A percentile compares a stretch with the other conserved stretches of the same genome.
These are phyloP conservation scores for Oryza glaberrima DNA, from an alignment of 176 grass and related monocot genomes.

Conservation along the genomic window DNA sequence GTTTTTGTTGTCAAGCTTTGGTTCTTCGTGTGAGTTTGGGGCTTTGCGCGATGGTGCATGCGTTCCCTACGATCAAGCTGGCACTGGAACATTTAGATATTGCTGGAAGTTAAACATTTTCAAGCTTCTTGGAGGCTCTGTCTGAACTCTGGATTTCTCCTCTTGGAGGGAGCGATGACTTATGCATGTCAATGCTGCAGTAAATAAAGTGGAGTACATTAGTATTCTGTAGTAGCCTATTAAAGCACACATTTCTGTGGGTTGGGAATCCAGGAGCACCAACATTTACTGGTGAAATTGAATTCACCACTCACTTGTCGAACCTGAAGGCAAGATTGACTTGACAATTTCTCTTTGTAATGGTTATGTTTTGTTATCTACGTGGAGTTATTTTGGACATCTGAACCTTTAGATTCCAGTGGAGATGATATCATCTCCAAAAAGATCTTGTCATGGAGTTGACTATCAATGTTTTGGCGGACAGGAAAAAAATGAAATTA, in stretches of 20 bases:
- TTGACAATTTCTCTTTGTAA: not conserved
- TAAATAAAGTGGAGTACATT: not conserved
- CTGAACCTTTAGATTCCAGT: not conserved
- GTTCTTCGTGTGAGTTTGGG: conserved; percentile 20
- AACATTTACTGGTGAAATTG: not conserved
- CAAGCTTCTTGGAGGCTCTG: conserved; percentile 3
- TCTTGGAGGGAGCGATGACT: not conserved
- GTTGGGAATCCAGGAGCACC: not conserved
- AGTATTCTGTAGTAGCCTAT: not conserved
- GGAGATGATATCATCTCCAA: not conserved
- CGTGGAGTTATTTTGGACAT: not conserved
- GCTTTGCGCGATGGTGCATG: not conserved
- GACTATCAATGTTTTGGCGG: not conserved
- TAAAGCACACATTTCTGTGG: too few species aligned
- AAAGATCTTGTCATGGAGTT: not conserved
- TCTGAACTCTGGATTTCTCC: not conserved
- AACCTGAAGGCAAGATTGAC: not conserved
- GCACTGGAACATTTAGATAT: not conserved
- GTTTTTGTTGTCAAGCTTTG: conserved; percentile 1
- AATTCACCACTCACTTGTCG: not conserved
- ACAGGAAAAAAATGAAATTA: not conserved
- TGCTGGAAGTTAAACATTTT: not conserved
- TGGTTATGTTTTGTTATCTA: not conserved
- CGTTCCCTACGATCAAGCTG: not conserved
- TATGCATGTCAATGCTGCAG: not conserved